A percentile compares a stretch with the other conserved stretches of the same genome.
These are phyloP conservation scores for Dalechampia spathulata DNA, from an alignment of 441 rosid species.

Conservation along the genomic window DNA sequence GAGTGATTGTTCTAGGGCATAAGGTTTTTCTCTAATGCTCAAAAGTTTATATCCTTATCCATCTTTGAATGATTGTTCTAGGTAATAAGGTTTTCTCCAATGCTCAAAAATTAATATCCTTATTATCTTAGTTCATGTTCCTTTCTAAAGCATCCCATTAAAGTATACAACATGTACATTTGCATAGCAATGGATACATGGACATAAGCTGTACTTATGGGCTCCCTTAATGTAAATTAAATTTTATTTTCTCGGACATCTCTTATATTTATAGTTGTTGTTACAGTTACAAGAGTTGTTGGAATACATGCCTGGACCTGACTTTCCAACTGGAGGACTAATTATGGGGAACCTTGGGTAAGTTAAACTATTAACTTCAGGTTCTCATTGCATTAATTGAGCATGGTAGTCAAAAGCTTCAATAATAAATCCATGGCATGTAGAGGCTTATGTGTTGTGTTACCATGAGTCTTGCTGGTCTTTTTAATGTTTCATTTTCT, in stretches of 20 bases:
- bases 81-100: too few species aligned
- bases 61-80: too few species aligned
- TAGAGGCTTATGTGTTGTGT: neutral
- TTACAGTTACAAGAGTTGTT: conserved; percentile 85
- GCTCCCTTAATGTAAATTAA: neutral
- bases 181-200: neutral
- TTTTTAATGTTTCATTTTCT: neutral
- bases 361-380: conserved; percentile 14
- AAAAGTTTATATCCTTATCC: too few species aligned
- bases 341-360: conserved; percentile 96
- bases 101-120: too few species aligned
- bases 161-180: too few species aligned
- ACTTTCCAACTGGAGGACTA: conserved; percentile 97
- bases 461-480: neutral
- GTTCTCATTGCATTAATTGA: neutral
- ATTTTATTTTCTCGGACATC: neutral
- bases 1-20: too few species aligned
- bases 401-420: neutral
- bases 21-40: too few species aligned
- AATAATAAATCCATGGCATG: neutral
- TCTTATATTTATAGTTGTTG: neutral
- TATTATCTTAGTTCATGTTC: too few species aligned
- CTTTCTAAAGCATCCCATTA: too few species aligned
- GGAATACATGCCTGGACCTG: conserved; percentile 99
- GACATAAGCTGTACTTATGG: neutral